Evolutionary conservation across 2,329 filamentous ascomycete species (phyloP).

Genomic region (Pyricularia grisea): DNA sequence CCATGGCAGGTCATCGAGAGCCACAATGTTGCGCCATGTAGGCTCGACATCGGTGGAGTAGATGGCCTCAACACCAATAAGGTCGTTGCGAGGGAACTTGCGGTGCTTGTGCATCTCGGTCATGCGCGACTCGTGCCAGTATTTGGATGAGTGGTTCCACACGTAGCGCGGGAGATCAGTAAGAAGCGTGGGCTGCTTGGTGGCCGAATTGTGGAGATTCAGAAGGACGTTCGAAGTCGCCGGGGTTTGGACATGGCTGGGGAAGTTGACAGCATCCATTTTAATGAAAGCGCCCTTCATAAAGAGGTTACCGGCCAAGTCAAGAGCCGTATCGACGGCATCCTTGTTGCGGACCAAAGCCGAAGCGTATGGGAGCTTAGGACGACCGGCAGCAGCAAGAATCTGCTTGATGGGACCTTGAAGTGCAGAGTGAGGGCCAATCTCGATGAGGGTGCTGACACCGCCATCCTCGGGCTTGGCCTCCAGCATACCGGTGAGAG

Average conservation of each 20-base stretch:
- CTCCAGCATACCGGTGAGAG: constrained; percentile 23
- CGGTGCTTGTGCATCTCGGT: constrained; percentile 31
- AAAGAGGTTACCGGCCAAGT: constrained; percentile 21
- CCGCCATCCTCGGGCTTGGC: constrained; percentile 1
- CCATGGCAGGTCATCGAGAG: constrained; percentile 43
- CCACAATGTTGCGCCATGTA: constrained; percentile 38
- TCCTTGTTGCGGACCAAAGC: constrained; percentile 1
- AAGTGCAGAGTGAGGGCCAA: constrained; percentile 14
- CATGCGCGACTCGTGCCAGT: constrained; percentile 38
- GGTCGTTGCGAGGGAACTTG: constrained; percentile 29
- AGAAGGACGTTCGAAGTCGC: background rate
- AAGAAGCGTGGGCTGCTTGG: constrained; percentile 26
- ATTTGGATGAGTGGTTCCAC: constrained; percentile 34
- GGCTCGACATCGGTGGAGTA: constrained; percentile 34
- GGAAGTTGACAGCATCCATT: constrained; percentile 32
- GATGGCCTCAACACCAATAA: constrained; percentile 34
- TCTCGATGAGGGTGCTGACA: constrained; percentile 9
- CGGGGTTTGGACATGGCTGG: constrained; percentile 11
- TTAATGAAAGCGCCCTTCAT: constrained; percentile 2
- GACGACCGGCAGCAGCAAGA: background rate
- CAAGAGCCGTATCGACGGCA: constrained; percentile 16
- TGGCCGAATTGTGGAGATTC: background rate
- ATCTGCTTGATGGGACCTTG: constrained; percentile 13
- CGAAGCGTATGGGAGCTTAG: background rate
- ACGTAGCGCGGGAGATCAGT: constrained; percentile 36